Base-by-base conservation (phyloP, 108 stramenopile species). In the Fragilaria crotonensis region DNA sequence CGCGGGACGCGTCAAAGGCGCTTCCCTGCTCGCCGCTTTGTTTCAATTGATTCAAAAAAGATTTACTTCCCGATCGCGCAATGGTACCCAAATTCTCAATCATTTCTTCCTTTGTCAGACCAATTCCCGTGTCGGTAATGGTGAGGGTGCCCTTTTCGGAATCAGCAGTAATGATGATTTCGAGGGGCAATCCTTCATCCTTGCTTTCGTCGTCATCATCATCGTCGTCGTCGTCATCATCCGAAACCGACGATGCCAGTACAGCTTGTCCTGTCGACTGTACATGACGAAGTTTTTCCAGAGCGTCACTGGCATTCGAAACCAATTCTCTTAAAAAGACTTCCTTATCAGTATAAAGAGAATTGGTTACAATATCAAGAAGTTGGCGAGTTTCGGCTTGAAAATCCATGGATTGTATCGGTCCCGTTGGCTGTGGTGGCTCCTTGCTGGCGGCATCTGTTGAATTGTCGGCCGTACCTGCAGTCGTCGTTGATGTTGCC, bases 311-410 rank as follows among this genome's bases (percentile, higher is more conserved):
- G 5, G 97, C 95, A 68, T 99, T 99, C 22, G 89, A 91, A 18
- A 99, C 80, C 5, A 99, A 74, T 74, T 99, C 99, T 28, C 99
- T 78, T n/a, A 99, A 68, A 66, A 98, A 99, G 2, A 99, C 93
- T 59, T 98, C 96, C 73, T 94, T 93, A 72, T 97, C 97, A 2
- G 97, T 99, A 71, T 99, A 99, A 31, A 99, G 76, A 1, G 96
- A 96, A 73, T 99, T 86, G 4, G 97, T 96, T 31, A 99, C 97
- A 68, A 93, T 90, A 53, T 88, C 88, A 33, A 90, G 66, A 0
- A 90, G 59, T 47, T 86, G 89, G 22, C 83, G 63, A 7, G 97
- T 98, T 79, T 99, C 97, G 2, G 95, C 94, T 64, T 96, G 90
- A 61, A 98, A 98, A 64, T 82, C 87, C 36, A 65, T 54, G 32